phyloP scores from a whole-genome alignment of 2,329 filamentous ascomycete genomes.

The Metarhizium humberi region DNA sequence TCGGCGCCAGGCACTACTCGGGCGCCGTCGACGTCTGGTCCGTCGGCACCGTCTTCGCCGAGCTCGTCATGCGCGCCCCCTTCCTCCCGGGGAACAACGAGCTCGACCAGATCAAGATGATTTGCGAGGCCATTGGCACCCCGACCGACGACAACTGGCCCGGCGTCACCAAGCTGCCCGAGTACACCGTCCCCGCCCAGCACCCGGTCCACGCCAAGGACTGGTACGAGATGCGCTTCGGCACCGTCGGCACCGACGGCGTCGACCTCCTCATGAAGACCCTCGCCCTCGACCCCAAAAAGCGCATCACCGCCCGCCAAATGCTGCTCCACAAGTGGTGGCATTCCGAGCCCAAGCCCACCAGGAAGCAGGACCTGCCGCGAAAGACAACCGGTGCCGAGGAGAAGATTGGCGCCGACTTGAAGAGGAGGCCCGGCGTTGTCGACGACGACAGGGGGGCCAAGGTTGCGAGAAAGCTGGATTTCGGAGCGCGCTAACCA shows the following conservation, averaged over 20 bases:
- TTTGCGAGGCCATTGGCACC: conserved; percentile 78
- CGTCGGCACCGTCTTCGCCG: conserved; percentile 85
- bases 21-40: conserved; percentile 93
- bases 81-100: conserved; percentile 80
- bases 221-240: conserved; percentile 69
- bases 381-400: conserved; percentile 52
- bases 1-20: conserved; percentile 80
- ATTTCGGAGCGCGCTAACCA: conserved; percentile 50
- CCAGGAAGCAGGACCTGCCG: conserved; percentile 71
- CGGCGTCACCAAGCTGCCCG: conserved; percentile 70
- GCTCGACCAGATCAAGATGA: conserved; percentile 75
- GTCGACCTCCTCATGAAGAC: conserved; percentile 85
- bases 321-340: conserved; percentile 83
- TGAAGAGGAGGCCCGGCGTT: conserved; percentile 63
- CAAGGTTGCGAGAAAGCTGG: conserved; percentile 74
- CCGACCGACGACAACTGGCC: conserved; percentile 95
- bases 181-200: conserved; percentile 64
- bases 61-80: conserved; percentile 73
- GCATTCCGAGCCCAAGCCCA: conserved; percentile 74
- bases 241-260: conserved; percentile 69
- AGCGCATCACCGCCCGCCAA: conserved; percentile 66
- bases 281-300: conserved; percentile 76
- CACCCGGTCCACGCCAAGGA: conserved; percentile 56
- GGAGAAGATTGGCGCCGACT: conserved; percentile 70
- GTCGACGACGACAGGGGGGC: conserved; percentile 59